phyloP scores from a whole-genome alignment of 805 yeast species.

The Saccharomyces mikatae region DNA sequence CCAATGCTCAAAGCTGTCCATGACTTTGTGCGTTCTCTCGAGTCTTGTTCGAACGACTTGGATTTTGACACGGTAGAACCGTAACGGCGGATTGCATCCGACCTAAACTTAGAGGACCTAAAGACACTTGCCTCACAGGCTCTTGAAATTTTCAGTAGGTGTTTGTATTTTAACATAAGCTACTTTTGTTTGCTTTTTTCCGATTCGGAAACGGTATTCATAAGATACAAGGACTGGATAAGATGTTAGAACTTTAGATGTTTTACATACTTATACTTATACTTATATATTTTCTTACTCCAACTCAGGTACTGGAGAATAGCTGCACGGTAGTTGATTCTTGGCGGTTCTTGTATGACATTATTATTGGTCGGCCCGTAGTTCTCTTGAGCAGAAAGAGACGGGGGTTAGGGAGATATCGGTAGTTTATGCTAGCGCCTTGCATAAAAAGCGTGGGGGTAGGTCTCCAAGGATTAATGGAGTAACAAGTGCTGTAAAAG shows the following conservation, averaged over 20 bases:
- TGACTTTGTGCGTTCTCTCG: neutral
- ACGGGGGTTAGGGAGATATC: neutral
- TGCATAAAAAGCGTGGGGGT: neutral
- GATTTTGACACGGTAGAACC: neutral
- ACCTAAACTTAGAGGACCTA: neutral
- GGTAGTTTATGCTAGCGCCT: neutral
- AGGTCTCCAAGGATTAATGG: neutral
- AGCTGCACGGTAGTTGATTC: neutral
- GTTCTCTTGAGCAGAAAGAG: neutral
- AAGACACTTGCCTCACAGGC: neutral
- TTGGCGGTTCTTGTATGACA: neutral
- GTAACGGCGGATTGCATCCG: neutral
- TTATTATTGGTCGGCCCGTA: neutral
- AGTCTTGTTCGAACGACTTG: neutral
- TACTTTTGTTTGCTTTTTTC: neutral
- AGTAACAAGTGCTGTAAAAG: neutral
- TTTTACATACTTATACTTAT: neutral
- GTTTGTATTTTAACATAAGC: neutral
- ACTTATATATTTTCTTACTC: neutral
- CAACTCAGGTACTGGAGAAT: neutral
- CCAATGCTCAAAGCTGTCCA: conserved; percentile 1
- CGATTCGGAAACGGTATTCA: neutral
- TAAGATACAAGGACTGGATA: neutral
- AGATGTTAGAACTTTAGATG: neutral
- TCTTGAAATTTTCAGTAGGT: neutral